These are phyloP conservation scores for Suillus variegatus DNA, from an alignment of 768 basidiomycete genomes.

Conservation along the genomic window DNA sequence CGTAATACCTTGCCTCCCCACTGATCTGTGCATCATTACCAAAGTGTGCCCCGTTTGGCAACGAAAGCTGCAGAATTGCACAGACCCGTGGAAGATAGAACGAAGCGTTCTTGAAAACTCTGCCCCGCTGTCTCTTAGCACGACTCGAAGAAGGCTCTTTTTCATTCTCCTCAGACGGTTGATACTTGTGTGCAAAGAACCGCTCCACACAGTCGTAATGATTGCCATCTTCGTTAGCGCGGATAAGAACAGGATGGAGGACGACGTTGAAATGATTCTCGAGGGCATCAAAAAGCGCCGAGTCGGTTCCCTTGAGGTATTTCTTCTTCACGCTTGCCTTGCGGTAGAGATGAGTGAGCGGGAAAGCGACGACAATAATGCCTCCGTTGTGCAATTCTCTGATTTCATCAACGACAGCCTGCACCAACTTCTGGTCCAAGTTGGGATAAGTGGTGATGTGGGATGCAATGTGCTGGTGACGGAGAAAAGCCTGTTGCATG, in stretches of 20 bases:
- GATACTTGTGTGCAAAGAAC: background rate
- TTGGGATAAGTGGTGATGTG: background rate
- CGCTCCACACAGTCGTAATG: background rate
- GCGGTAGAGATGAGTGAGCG: background rate
- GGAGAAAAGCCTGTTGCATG: background rate
- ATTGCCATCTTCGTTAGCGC: background rate
- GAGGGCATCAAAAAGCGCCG: background rate
- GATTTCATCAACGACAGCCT: background rate
- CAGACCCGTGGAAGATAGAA: background rate
- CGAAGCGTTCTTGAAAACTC: background rate
- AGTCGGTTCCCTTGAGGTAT: conserved; percentile 1
- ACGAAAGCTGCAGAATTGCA: background rate
- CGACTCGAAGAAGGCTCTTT: background rate
- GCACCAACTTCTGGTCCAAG: background rate
- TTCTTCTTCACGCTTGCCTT: background rate
- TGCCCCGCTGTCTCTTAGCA: background rate
- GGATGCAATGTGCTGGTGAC: background rate
- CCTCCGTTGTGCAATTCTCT: background rate
- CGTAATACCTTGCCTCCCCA: background rate
- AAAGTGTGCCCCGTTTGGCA: background rate
- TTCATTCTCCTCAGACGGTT: background rate
- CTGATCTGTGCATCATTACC: background rate
- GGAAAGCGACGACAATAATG: background rate
- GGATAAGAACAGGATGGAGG: background rate
- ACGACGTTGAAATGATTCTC: background rate